Conservation (phyloP, 495 filamentous ascomycete genomes). For the Penicillium robsamsonii region DNA sequence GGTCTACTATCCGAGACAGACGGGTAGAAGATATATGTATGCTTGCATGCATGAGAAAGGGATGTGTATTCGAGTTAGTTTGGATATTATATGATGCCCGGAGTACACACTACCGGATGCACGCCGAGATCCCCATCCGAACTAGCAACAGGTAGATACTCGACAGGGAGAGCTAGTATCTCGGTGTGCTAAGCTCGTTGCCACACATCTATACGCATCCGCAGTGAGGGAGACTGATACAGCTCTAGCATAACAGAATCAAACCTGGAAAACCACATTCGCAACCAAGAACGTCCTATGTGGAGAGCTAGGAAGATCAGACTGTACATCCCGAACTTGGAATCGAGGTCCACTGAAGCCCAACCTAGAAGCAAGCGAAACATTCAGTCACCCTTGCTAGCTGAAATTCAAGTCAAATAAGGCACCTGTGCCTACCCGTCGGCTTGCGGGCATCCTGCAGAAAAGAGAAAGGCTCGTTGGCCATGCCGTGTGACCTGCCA, state of each 20-base stretch:
- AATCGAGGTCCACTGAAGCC: slow-evolving; percentile 4
- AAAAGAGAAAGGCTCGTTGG: neutral
- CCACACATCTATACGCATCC: slow-evolving; percentile 4
- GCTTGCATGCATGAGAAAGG: slow-evolving; percentile 12
- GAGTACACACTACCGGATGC: neutral
- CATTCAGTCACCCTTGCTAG: neutral
- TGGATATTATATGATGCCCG: neutral
- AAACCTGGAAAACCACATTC: neutral
- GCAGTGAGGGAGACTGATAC: neutral
- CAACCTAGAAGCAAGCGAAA: neutral
- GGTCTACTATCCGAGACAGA: slow-evolving; percentile 32
- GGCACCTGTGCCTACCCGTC: slow-evolving; percentile 1
- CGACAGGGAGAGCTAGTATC: neutral
- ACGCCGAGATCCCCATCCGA: neutral
- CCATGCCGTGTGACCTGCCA: slow-evolving; percentile 3
- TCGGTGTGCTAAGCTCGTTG: neutral
- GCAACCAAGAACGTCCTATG: neutral
- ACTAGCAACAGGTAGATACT: too few relatives aligned
- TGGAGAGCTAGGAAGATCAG: neutral
- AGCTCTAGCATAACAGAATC: neutral
- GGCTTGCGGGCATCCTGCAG: slow-evolving; percentile 1
- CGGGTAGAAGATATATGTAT: slow-evolving; percentile 17
- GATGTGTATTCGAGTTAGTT: slow-evolving; percentile 2
- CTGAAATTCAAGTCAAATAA: neutral
- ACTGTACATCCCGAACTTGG: neutral